Evolutionary conservation across 805 yeast genomes (phyloP), one percentile per base, ranked within the genome.

Genomic region (Pichia cabralensis): DNA sequence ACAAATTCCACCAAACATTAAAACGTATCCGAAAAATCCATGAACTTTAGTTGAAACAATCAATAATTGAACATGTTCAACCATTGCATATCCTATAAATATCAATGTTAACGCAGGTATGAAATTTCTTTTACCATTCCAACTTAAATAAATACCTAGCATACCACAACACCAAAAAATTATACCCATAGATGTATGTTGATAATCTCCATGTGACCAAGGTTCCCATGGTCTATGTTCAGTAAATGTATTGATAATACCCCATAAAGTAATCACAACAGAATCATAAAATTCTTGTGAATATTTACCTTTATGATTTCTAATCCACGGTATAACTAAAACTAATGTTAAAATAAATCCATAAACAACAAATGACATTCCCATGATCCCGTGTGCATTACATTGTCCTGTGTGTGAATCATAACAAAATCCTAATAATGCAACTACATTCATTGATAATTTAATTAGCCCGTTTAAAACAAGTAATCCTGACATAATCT

Each of bases 341-440:
- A 84, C 77, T 48, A 76, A 55, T 3, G 74, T 54, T 46, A 84
- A 65, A 9, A 85, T 58, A 40, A 79, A 75, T 4, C 96, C 95
- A 53, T 89, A 89, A 4, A 67, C 58, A 9, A 89, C 69, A 47
- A 89, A 89, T 0, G 94, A 79, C 17, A 83, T 70, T 0, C 97
- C 97, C 97, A 89, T 89, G 40, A 89, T 83, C 5, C 96, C 96
- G 55, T 89, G 97, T 0, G 97, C 97, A 26, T 86, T 71, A 56
- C 97, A 89, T 58, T 89, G 97, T 17, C 97, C 97, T 0, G 94
- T 76, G 48, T 83, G 92, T 23, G 56, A 65, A 5, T 70, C 81
- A 46, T 84, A 76, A 58, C 97, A 89, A 56, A 86, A 89, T 2
- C 95, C 96, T 43, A 84, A 72, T 42, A 86, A 52, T 1, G 95